Evolutionary conservation across 345 rosid species (phyloP).

Genomic region (Lagerstroemia speciosa): DNA sequence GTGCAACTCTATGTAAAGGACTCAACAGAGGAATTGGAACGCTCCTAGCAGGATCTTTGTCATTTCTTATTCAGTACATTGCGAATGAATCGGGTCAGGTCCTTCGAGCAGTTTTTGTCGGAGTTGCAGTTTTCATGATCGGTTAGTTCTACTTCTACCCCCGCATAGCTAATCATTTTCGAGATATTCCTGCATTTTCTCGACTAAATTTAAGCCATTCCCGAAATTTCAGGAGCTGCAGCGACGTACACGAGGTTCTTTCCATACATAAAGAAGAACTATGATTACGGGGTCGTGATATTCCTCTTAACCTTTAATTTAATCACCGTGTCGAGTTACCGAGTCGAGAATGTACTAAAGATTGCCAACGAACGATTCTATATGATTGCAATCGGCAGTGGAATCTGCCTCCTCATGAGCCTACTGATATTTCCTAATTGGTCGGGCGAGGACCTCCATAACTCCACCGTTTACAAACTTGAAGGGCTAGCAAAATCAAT

Average conservation of each 20-base stretch:
- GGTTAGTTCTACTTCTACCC: constrained; percentile 30
- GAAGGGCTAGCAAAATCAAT: constrained; percentile 67
- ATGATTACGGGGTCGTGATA: constrained; percentile 81
- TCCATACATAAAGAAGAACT: constrained; percentile 74
- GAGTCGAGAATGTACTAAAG: constrained; percentile 44
- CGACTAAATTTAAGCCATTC: background rate
- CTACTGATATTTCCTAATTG: constrained; percentile 66
- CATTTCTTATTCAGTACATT: constrained; percentile 55
- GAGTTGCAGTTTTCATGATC: constrained; percentile 53
- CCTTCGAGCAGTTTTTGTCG: constrained; percentile 64
- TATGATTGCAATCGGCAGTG: constrained; percentile 72
- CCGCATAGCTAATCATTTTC: background rate
- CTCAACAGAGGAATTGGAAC: constrained; percentile 82
- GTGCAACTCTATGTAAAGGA: constrained; percentile 80
- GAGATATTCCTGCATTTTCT: background rate
- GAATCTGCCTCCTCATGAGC: constrained; percentile 64
- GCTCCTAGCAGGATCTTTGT: constrained; percentile 58
- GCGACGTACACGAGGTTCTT: constrained; percentile 74
- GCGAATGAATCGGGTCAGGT: constrained; percentile 40
- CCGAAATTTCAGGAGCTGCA: constrained; percentile 37
- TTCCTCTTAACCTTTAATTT: constrained; percentile 78
- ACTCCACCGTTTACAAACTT: constrained; percentile 54
- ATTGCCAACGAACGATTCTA: constrained; percentile 59
- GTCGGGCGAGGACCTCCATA: constrained; percentile 88
- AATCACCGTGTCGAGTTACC: constrained; percentile 75